Evolutionary conservation across 2,329 filamentous ascomycete genomes (phyloP), one percentile per base, ranked within the genome.

Genomic region (Apiospora phragmitis): DNA sequence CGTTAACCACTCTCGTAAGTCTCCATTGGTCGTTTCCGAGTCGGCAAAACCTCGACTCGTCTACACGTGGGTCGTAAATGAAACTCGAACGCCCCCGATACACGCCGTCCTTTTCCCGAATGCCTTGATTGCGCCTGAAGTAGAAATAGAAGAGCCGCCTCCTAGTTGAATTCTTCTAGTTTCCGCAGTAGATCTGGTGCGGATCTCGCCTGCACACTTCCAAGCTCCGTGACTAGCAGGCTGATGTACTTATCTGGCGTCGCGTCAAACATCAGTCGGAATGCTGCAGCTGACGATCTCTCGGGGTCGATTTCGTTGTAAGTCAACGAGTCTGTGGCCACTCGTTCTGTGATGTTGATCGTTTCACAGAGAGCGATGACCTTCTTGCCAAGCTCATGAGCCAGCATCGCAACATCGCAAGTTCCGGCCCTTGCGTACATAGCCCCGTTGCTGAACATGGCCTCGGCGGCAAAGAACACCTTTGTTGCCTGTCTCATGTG

Each of bases 391-490:
- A 90, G 86, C 70, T 93, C 90, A 68, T 91, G 90, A 7, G 95
- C 95, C 55, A 92, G 90, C 85, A 96, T 92, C 24, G 95, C 95
- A 12, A 98, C 88, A 71, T 96, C 89, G 32, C 93, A 94, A 4
- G 95, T 97, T 72, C 96, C 96, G 12, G 94, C 90, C 26, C 94
- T 90, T 5, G 93, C 95, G 81, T 97, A 97, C 76, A 99, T 88
- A 43, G 93, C 89, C 9, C 96, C 96, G 81, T 98, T 98, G 75
- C 93, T 95, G 83, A 97, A 96, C 90, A 99, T 96, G 49, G 94
- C 93, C 79, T 98, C 95, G 5, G 95, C 94, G 16, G 94, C 95
- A 1, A 99, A 86, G 68, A 98, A 89, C 12, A 96, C 91, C 76
- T 92, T 91, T 8, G 91, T 93, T 2, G 86, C 83, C 59, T 81